These are phyloP conservation scores for Neopestalotiopsis clavispora DNA, from an alignment of 2,329 filamentous ascomycete genomes.

Conservation along the genomic window DNA sequence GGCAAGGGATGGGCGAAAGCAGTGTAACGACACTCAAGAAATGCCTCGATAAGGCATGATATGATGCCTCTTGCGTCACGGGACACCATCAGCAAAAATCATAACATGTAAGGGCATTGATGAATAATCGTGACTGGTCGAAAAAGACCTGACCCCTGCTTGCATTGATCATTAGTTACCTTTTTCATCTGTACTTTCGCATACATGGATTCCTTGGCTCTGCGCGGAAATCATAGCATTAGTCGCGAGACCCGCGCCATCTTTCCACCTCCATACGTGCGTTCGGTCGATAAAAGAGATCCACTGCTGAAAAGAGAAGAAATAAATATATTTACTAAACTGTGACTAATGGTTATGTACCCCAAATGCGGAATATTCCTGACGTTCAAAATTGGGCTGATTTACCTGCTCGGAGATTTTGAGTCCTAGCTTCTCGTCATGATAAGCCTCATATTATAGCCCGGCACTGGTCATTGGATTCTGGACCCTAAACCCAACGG, in stretches of 20 bases:
- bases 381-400: no score
- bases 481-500: background rate
- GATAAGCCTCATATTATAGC: no score
- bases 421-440: no score
- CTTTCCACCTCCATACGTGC: background rate
- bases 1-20: background rate
- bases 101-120: background rate
- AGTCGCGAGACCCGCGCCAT: background rate
- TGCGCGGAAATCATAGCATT: background rate
- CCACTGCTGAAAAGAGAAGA: background rate
- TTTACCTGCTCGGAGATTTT: background rate
- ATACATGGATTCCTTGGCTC: constrained; percentile 1
- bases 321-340: background rate
- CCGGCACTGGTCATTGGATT: background rate
- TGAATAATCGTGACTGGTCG: background rate
- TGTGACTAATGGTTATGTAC: background rate
- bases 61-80: background rate
- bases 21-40: background rate
- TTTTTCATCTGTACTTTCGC: background rate
- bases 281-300: background rate
- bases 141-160: background rate
- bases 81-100: background rate
- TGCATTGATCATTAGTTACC: background rate
- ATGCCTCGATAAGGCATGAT: background rate
- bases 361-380: background rate